Evolutionary conservation across 148 eudicot species (phyloP).

Genomic region (Fagopyrum homotropicum): DNA sequence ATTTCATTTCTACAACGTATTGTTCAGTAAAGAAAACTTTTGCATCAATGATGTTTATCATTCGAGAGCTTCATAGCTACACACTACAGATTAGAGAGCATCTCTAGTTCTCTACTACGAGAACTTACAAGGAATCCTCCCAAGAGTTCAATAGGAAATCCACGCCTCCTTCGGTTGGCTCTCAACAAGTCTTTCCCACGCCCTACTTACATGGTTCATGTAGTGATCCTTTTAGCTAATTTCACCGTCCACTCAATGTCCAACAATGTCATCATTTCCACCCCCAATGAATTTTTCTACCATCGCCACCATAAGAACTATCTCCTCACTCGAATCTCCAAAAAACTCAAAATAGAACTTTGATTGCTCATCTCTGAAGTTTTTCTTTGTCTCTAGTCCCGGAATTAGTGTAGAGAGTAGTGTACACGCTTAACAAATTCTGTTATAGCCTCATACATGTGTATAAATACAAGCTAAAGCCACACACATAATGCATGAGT

Average conservation of each 20-base stretch:
- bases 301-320: slow-evolving; percentile 16
- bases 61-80: slow-evolving; percentile 22
- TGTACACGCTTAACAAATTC: no score
- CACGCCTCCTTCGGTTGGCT: slow-evolving; percentile 66
- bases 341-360: slow-evolving; percentile 17
- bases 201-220: slow-evolving; percentile 60
- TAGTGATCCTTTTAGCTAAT: slow-evolving; percentile 60
- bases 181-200: slow-evolving; percentile 45
- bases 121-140: slow-evolving; percentile 45
- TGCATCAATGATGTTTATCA: slow-evolving; percentile 11
- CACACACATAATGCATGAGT: no score
- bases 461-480: no score
- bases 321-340: slow-evolving; percentile 15
- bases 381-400: slow-evolving; percentile 25
- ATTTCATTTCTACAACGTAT: slow-evolving; percentile 22
- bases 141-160: slow-evolving; percentile 50
- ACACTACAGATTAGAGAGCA: slow-evolving; percentile 45
- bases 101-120: slow-evolving; percentile 31
- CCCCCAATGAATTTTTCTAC: slow-evolving; percentile 15
- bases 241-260: slow-evolving; percentile 68
- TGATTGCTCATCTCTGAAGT: slow-evolving; percentile 28
- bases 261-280: slow-evolving; percentile 30
- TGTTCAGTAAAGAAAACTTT: slow-evolving; percentile 37
- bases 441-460: no score
- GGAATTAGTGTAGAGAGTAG: slow-evolving; percentile 10